Base-by-base conservation (phyloP, 768 basidiomycete genomes). In the Leucocoprinus sp. region DNA sequence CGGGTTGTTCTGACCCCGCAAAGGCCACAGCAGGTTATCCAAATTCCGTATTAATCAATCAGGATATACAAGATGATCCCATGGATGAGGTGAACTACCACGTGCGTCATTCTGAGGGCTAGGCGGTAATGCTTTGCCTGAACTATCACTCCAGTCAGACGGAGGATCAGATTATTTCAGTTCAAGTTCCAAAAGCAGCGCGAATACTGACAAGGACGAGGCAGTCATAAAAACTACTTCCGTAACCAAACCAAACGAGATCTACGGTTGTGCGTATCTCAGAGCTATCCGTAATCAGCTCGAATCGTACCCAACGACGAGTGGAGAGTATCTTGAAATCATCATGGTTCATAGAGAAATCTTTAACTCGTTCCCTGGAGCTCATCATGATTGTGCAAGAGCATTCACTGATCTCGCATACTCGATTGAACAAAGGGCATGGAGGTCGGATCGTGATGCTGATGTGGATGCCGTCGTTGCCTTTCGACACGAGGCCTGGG, bases 281-380 rank as follows among this genome's bases (percentile, higher is more conserved):
- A 75, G 75, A 59, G 64, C 71, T 52, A 71, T 82, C 53, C 75
- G 73, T 54, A 67, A 68, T 44, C 79, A 78, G 48, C 58, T 82
- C 60, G 73, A 71, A 54, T 66, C 61, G 35, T 74, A 65, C 50
- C 60, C 60, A 44, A 85, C 81, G 45, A 82, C 81, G 37, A 71
- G 74, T 64, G 84, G 84, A 54, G 83, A 75, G 48, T 89, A 86
- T 57, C 74, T 89, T 62, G 85, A 89, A 57, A 70, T 74, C 42
- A 80, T 89, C 55, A 84, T 86, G 63, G 77, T 78, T 0, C 85
- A 89, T 64, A 83, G 85, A 57, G 78, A 82, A 58, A 75, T 82
- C 28, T 68, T 81, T 50, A 66, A 63, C 51, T 74, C 80, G 8
- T 80, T 68, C 56, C 84, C 85, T 15, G 64, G 68, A 44, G 79